Evolutionary conservation across 2,329 filamentous ascomycete genomes (phyloP).

Genomic region (Metarhizium humberi): DNA sequence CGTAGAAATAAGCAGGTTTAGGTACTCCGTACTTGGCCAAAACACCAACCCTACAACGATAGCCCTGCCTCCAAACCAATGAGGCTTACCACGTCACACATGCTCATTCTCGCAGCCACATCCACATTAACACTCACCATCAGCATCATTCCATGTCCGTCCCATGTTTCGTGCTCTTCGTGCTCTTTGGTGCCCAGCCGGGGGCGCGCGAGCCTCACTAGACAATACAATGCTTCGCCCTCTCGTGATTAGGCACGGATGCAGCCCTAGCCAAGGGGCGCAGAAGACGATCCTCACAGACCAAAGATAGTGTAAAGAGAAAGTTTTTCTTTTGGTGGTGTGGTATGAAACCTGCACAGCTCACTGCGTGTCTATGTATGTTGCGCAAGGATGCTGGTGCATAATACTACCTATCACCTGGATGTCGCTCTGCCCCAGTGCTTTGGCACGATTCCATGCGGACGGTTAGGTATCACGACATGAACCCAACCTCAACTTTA

Average conservation of each 20-base stretch:
- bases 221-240: not conserved
- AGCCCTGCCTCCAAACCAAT: slow-evolving; percentile 4
- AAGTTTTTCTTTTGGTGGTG: not conserved
- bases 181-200: not conserved
- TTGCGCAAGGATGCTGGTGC: not conserved
- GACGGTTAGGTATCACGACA: slow-evolving; percentile 6
- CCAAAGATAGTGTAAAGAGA: not conserved
- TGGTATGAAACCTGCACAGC: not conserved
- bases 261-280: slow-evolving; percentile 1
- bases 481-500: slow-evolving; percentile 2
- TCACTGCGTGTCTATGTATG: not conserved
- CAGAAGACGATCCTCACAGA: not conserved
- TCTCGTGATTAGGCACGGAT: slow-evolving; percentile 6
- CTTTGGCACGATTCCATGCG: not conserved
- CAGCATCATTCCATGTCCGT: not conserved
- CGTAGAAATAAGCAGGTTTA: too few species aligned
- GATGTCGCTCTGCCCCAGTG: not conserved
- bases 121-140: not conserved
- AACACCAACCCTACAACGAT: not conserved
- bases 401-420: too few species aligned
- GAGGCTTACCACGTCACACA: slow-evolving; percentile 8
- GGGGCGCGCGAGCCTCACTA: not conserved
- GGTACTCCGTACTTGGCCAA: not conserved
- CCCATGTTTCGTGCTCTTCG: not conserved
- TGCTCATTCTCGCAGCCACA: not conserved